Evolutionary conservation across 129 eudicot species (phyloP), one percentile per base, ranked within the genome.

Genomic region (Flaveria sonorensis): DNA sequence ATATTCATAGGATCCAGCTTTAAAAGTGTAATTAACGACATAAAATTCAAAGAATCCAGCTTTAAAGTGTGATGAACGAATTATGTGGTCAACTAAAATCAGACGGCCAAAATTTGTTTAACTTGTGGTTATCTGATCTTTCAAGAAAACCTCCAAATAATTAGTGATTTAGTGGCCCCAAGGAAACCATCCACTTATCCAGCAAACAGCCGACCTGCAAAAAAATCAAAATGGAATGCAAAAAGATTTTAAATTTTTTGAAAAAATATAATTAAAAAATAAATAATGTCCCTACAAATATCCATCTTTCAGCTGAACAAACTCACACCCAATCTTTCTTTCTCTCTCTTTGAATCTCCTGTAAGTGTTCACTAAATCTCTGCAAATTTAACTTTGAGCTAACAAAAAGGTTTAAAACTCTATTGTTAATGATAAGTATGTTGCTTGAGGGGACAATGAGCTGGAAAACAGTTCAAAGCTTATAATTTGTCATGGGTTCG

Each of bases 211-310:
- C 76, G 45, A 72, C 77, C 77, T 10, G 32, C 26, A 12, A 56
- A n/a, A 39, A 8, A 21, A 23, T 42, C 8, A 23, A 74, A 39
- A 60, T 60, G 26, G 1, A 74, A 24, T 55, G 28, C 24, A 60
- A 30, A 28, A 30, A 30, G 36, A 30, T 30, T 30, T 30, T 30
- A 30, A 30, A 4, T 30, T 30, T 30, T 28, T 2, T 7, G 3
- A 23, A 9, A 6, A 48, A 48, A 14, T 48, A 48, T 13, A 36
- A 36, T 13, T 47, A 47, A 47, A 47, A 48, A 71, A 71, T 1
- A 51, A 52, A n/a, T 51, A 15, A 36, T n/a, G 2, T 7, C 14
- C n/a, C 73, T 76, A 76, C 74, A 76, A 66, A 76, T 76, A 76
- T 65, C 65, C 72, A 76, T 50, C 64, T 14, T 76, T 76, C 9